Conservation (phyloP, 139 green algal genomes). For the Chlorella sp. region DNA sequence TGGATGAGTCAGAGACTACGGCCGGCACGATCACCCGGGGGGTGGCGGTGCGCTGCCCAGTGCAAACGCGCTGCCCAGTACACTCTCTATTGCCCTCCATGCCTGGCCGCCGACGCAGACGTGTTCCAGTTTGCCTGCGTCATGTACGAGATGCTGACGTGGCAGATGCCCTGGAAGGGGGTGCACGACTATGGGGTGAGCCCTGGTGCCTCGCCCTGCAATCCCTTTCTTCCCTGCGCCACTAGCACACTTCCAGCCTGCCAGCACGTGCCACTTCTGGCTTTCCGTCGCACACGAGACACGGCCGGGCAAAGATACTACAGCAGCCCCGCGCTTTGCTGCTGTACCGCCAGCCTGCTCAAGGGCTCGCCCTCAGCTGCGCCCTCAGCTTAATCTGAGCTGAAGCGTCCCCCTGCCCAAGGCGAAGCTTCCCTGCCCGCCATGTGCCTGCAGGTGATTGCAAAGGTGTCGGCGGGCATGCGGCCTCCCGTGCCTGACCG, state of each 20-base stretch:
- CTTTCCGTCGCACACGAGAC: neutral
- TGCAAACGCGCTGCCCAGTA: no score
- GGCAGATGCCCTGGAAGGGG: neutral
- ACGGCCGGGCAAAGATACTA: no score
- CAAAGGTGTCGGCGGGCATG: neutral
- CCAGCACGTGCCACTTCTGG: neutral
- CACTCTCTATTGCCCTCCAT: no score
- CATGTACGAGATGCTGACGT: neutral
- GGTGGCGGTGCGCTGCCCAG: no score
- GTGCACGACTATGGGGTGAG: neutral
- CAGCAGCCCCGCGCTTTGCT: neutral
- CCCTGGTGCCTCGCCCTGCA: neutral
- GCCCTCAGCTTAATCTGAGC: neutral
- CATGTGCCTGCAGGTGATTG: neutral
- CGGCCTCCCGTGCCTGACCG: neutral
- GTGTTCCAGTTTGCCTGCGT: neutral
- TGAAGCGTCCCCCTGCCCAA: no score
- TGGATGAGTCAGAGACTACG: no score
- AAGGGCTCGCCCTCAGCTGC: neutral
- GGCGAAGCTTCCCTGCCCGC: no score
- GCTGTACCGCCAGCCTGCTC: neutral
- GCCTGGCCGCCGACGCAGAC: neutral
- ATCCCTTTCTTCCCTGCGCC: neutral
- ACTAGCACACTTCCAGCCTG: neutral
- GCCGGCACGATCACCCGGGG: no score